Evolutionary conservation across 2,329 filamentous ascomycete genomes (phyloP).

Genomic region (Microdochium bolleyi): DNA sequence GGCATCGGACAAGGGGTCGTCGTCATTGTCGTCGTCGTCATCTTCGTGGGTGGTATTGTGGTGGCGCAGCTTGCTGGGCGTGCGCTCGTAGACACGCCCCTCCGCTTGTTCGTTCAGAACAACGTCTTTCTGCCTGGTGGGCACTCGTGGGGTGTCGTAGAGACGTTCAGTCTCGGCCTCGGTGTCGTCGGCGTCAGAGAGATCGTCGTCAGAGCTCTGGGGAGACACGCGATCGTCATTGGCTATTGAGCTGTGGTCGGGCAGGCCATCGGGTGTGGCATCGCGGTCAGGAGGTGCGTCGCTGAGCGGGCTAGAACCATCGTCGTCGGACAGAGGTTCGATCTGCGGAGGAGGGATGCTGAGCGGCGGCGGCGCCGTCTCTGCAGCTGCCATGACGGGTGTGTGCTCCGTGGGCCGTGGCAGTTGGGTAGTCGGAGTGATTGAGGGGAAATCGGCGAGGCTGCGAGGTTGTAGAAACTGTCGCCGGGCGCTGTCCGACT

Average conservation of each 20-base stretch:
- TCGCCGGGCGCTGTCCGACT: background rate
- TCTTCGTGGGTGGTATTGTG: slow-evolving; percentile 20
- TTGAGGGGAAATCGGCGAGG: background rate
- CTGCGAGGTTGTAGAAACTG: background rate
- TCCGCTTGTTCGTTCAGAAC: slow-evolving; percentile 48
- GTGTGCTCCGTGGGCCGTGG: slow-evolving; percentile 1
- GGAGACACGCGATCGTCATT: slow-evolving; percentile 15
- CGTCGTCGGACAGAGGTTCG: slow-evolving; percentile 42
- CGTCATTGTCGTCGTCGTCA: slow-evolving; percentile 27
- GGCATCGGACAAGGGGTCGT: slow-evolving; percentile 23
- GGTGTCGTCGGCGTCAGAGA: slow-evolving; percentile 57
- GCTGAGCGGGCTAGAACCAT: slow-evolving; percentile 85
- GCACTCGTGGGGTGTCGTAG: slow-evolving; percentile 73
- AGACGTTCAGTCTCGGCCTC: slow-evolving; percentile 94
- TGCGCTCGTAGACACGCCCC: slow-evolving; percentile 51
- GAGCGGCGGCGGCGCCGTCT: slow-evolving; percentile 38
- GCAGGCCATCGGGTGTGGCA: slow-evolving; percentile 57
- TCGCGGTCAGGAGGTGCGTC: slow-evolving; percentile 75
- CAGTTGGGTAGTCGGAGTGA: background rate
- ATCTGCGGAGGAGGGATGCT: slow-evolving; percentile 39
- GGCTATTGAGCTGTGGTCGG: slow-evolving; percentile 25
- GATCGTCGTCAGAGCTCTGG: slow-evolving; percentile 38
- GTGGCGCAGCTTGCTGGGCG: slow-evolving; percentile 70
- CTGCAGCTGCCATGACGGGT: slow-evolving; percentile 40
- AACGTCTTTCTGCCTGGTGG: slow-evolving; percentile 51